phyloP scores from a whole-genome alignment of 352 stramenopile species.

The Pythium angustatum region DNA sequence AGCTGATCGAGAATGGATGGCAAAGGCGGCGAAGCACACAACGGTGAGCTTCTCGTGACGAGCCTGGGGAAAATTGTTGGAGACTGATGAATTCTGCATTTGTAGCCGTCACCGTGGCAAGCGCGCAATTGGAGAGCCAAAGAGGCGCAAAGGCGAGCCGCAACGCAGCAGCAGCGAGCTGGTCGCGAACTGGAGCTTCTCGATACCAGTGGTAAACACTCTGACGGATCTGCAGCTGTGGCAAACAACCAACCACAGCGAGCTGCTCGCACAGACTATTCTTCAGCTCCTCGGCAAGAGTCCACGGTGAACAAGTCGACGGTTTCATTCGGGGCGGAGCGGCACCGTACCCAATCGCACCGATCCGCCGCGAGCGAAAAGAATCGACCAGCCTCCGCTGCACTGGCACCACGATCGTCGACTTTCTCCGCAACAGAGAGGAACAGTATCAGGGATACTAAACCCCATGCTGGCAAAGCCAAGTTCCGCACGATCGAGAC shows the following conservation, averaged over 20 bases:
- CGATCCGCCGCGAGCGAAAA: background rate
- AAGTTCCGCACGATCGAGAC: conserved; percentile 55
- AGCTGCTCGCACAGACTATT: background rate
- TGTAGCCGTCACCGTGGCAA: conserved; percentile 68
- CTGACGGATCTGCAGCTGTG: too few species aligned
- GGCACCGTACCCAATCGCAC: background rate
- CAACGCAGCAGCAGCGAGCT: background rate
- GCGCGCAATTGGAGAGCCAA: conserved; percentile 62
- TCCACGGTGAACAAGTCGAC: background rate
- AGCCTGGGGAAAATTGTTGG: background rate
- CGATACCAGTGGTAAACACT: background rate
- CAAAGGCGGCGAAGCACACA: conserved; percentile 15
- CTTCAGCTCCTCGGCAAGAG: background rate
- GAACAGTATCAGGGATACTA: background rate
- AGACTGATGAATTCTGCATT: background rate
- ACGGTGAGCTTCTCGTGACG: conserved; percentile 14
- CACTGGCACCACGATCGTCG: background rate
- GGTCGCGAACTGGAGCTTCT: background rate
- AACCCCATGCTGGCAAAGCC: background rate
- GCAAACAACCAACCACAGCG: background rate
- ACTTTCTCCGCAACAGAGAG: background rate
- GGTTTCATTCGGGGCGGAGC: background rate
- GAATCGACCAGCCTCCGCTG: background rate
- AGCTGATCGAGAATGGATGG: conserved; percentile 32
- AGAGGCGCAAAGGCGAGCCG: conserved; percentile 21